A percentile compares a stretch with the other conserved stretches of the same genome.
Evolutionary conservation across 192 early-diverging fungal genomes (phyloP).

Genomic region (Umbelopsis isabellina): DNA sequence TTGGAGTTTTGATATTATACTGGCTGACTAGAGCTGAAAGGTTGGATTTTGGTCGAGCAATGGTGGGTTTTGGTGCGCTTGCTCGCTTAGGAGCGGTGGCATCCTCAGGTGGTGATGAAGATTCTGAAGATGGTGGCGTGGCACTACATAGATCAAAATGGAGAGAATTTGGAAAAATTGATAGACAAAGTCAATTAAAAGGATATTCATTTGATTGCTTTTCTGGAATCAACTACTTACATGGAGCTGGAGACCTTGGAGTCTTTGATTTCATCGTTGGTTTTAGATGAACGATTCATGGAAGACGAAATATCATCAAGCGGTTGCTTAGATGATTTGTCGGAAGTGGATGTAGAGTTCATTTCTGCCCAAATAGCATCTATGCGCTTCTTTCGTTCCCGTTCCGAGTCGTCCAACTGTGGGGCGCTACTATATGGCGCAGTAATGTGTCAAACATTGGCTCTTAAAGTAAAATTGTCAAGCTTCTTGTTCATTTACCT

Average conservation of each 20-base stretch:
- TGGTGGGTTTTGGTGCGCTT: conserved; percentile 3
- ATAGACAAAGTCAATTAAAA: background rate
- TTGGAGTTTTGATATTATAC: conserved; percentile 56
- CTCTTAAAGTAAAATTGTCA: too few relatives aligned
- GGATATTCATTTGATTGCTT: background rate
- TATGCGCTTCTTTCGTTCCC: conserved; percentile 39
- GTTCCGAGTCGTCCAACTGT: background rate
- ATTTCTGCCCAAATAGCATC: conserved; percentile 64
- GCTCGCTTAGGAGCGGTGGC: background rate
- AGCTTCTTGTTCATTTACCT: too few relatives aligned
- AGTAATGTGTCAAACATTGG: background rate
- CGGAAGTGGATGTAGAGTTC: conserved; percentile 32
- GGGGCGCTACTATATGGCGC: background rate
- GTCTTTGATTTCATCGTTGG: background rate
- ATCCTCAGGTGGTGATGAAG: background rate
- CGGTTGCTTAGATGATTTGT: conserved; percentile 18
- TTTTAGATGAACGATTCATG: background rate
- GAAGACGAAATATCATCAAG: conserved; percentile 6
- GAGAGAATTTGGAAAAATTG: background rate
- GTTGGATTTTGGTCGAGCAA: conserved; percentile 38
- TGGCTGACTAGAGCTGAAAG: conserved; percentile 35
- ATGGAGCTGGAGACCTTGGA: conserved; percentile 4
- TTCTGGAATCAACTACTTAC: background rate
- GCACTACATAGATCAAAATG: background rate
- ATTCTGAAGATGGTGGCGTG: conserved; percentile 5